Base-by-base conservation (phyloP, 2,329 filamentous ascomycete species). In the Meredithiella fracta region DNA sequence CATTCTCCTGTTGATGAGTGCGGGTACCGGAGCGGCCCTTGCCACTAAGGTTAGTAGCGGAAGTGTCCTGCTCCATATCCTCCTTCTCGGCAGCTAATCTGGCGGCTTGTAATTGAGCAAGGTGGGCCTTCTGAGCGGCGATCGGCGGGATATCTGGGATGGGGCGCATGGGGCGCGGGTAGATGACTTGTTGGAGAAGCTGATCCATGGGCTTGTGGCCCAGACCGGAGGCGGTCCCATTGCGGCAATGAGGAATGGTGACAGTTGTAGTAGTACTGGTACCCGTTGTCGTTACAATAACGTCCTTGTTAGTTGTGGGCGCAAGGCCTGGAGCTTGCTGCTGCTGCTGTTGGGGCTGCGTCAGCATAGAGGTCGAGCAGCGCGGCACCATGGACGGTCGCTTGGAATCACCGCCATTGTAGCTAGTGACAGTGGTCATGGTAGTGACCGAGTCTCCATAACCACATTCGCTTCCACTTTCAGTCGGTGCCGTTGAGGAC, bases 71-170 rank as follows among this genome's bases (percentile, higher is more conserved):
- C 14, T 54, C 56, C 7, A 52, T 25, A 15, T 55, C 56, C 7
- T 55, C 51, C 17, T 44, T 34, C 22, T 58, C 56, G 17, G 34
- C 47, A 11, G 42, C 50, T 15, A 56, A 34, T 14, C 50, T 53
- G 2, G 57, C 53, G 1, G 53, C 57, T 51, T 59, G 57, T 7
- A 58, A 26, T 40, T 58, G 52, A 9, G 56, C 56, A 2, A 58
- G 52, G 29, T 50, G 54, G 29, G 56, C 56, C 25, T 58, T 58
- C 25, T 58, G 56, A 1, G 52, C 57, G 40, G 53, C 57, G 14
- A 58, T 55, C 1, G 54, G 58, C 17, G 58, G 58, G 11, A 59
- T 59, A 40, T 57, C 58, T 3, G 58, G 58, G 9, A 56, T 53
- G 2, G 57, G 57, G 2, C 57, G 40, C 25, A 52, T 44, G 11